Evolutionary conservation across 129 eudicot species (phyloP), one percentile per base, ranked within the genome.

Genomic region (Pulicaria dysenterica): DNA sequence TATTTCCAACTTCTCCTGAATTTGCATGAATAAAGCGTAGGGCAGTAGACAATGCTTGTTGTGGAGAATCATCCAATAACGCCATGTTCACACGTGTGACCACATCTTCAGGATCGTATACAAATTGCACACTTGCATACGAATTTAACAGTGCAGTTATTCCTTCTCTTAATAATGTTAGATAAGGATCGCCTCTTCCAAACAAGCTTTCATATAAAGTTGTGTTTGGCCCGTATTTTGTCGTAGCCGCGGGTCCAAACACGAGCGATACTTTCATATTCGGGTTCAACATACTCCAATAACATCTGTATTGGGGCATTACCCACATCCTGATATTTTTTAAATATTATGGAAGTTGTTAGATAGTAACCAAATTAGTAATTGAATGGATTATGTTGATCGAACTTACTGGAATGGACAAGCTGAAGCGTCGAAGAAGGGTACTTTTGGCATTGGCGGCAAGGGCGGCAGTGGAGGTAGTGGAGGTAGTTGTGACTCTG

Each of bases 141-240:
- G 97, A 84, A 66, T 91, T 91, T 47, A 93, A 83, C 31, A 93
- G 87, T 10, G 98, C 89, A 7, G 96, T 87, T 16, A 86, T 82
- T n/a, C 85, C 85, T 79, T 93, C 98, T 68, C 98, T 78, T 61
- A 93, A 49, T 15, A 93, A 90, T 10, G 96, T 87, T 44, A 73
- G 85, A 60, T 93, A 89, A 14, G 98, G 87, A 53, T 93, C 98
- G 1, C 84, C 87, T 73, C 85, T 82, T 3, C 96, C 96, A 9
- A 46, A 36, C 81, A 92, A 48, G 56, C 90, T 82, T 46, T 66
- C 37, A 48, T 37, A 49, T 19, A 92, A 66, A 9, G 92, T 89
- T 74, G 84, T 31, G 85, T 87, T 88, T 53, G 75, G 41, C 6
- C 98, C 95, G 44, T 89, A 93, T 57, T 43, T 76, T 8, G 73